phyloP scores from a whole-genome alignment of 768 basidiomycete genomes.

The Pleurotus tuoliensis region DNA sequence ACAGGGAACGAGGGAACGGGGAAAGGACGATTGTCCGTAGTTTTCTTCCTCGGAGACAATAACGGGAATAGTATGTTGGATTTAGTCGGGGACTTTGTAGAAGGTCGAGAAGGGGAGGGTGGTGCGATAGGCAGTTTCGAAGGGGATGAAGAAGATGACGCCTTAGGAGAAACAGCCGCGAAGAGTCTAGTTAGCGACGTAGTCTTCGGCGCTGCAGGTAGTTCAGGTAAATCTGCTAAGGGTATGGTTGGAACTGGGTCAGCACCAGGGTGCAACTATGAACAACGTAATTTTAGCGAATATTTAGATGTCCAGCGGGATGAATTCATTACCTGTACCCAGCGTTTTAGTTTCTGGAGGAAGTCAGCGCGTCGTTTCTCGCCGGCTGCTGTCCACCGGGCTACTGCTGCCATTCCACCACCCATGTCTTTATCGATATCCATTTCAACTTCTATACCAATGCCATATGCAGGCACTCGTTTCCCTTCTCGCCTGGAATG shows the following conservation, averaged over 20 bases:
- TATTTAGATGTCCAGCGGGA: background rate
- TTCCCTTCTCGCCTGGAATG: slow-evolving; percentile 62
- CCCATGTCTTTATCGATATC: slow-evolving; percentile 77
- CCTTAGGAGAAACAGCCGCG: slow-evolving; percentile 73
- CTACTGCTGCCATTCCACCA: slow-evolving; percentile 85
- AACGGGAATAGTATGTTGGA: slow-evolving; percentile 38
- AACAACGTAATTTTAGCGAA: slow-evolving; percentile 5
- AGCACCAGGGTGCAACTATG: slow-evolving; percentile 48
- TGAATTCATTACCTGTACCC: slow-evolving; percentile 50
- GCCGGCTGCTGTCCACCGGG: slow-evolving; percentile 75
- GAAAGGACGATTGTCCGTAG: slow-evolving; percentile 34
- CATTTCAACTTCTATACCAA: slow-evolving; percentile 86
- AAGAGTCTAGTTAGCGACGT: slow-evolving; percentile 69
- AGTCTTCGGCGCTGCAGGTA: slow-evolving; percentile 48
- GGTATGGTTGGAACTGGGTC: slow-evolving; percentile 55
- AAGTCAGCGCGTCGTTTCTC: slow-evolving; percentile 60
- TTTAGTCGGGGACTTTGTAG: slow-evolving; percentile 37
- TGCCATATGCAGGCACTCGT: slow-evolving; percentile 75
- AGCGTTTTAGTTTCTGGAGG: slow-evolving; percentile 54
- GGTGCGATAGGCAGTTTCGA: slow-evolving; percentile 29
- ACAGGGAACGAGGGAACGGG: slow-evolving; percentile 27
- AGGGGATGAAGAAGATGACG: slow-evolving; percentile 33
- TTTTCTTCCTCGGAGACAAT: slow-evolving; percentile 49
- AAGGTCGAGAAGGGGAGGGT: slow-evolving; percentile 33
- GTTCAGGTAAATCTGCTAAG: slow-evolving; percentile 58